These are phyloP conservation scores for Nothophoma quercina DNA, from an alignment of 2,329 filamentous ascomycete genomes.

Conservation along the genomic window DNA sequence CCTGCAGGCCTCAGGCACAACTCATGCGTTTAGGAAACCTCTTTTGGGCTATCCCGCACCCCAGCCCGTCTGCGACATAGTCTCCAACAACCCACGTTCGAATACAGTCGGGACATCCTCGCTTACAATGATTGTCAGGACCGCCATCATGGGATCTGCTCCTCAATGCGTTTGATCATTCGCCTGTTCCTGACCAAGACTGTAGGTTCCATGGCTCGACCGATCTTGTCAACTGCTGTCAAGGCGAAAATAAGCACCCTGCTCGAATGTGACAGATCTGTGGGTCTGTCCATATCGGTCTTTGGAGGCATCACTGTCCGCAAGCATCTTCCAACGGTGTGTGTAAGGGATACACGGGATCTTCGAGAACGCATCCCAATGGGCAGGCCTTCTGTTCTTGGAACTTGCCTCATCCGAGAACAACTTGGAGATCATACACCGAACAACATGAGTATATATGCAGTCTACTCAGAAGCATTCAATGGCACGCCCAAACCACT, in stretches of 20 bases:
- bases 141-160: slow-evolving; percentile 21
- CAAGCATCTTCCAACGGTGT: slow-evolving; percentile 45
- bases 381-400: slow-evolving; percentile 24
- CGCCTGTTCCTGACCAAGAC: slow-evolving; percentile 37
- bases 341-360: slow-evolving; percentile 44
- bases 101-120: slow-evolving; percentile 30
- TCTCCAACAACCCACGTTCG: slow-evolving; percentile 46
- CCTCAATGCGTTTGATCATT: slow-evolving; percentile 43
- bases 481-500: slow-evolving; percentile 27
- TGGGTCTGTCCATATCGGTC: slow-evolving; percentile 28
- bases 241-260: slow-evolving; percentile 28
- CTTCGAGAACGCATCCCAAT: slow-evolving; percentile 28
- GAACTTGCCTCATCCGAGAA: slow-evolving; percentile 20
- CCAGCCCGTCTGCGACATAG: slow-evolving; percentile 42
- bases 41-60: slow-evolving; percentile 27
- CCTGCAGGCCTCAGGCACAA: slow-evolving; percentile 40
- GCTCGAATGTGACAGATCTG: slow-evolving; percentile 40
- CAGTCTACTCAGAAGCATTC: slow-evolving; percentile 15
- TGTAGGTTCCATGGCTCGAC: slow-evolving; percentile 24
- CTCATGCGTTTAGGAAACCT: slow-evolving; percentile 47
- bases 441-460: slow-evolving; percentile 33
- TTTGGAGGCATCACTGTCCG: slow-evolving; percentile 29
- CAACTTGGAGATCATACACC: slow-evolving; percentile 8
- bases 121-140: slow-evolving; percentile 28
- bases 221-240: slow-evolving; percentile 25